Conservation (phyloP, 1,139 yeast genomes). For the Taiozyma sp. region DNA sequence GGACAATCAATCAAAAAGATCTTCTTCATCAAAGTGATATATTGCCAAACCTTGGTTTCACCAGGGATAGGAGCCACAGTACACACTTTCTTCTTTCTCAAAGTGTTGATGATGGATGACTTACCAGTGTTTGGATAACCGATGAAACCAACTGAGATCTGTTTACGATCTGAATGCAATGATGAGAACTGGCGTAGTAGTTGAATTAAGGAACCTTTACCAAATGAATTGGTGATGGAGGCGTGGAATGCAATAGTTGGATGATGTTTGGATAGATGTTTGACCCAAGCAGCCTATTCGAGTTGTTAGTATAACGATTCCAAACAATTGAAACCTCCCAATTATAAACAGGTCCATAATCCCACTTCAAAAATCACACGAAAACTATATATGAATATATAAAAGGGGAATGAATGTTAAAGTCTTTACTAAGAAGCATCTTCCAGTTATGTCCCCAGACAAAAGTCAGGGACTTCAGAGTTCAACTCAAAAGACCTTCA, state of each 20-base stretch:
- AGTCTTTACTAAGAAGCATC: conserved; percentile 68
- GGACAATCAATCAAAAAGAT: conserved; percentile 97
- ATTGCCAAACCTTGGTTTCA: conserved; percentile 99
- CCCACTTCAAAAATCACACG: neutral
- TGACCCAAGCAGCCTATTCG: conserved; percentile 95
- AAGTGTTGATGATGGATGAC: conserved; percentile 90
- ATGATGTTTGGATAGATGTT: conserved; percentile 82
- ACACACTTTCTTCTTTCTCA: conserved; percentile 93
- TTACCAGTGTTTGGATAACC: conserved; percentile 98
- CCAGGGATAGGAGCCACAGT: conserved; percentile 98
- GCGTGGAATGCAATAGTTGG: conserved; percentile 99
- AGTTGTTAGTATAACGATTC: conserved; percentile 40
- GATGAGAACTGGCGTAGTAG: conserved; percentile 88
- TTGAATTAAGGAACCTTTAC: conserved; percentile 95
- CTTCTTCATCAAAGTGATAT: conserved; percentile 92
- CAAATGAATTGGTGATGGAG: conserved; percentile 93
- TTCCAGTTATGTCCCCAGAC: conserved; percentile 14
- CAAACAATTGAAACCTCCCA: conserved; percentile 6
- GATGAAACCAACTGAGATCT: conserved; percentile 93
- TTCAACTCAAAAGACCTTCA: conserved; percentile 63
- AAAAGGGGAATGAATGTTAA: conserved; percentile 42
- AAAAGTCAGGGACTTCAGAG: conserved; percentile 32
- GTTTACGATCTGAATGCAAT: conserved; percentile 89
- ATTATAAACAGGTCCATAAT: neutral
- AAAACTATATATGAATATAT: conserved; percentile 3